These are phyloP conservation scores for Forsythia suspensa DNA, from an alignment of 257 asterid genomes.

Conservation along the genomic window DNA sequence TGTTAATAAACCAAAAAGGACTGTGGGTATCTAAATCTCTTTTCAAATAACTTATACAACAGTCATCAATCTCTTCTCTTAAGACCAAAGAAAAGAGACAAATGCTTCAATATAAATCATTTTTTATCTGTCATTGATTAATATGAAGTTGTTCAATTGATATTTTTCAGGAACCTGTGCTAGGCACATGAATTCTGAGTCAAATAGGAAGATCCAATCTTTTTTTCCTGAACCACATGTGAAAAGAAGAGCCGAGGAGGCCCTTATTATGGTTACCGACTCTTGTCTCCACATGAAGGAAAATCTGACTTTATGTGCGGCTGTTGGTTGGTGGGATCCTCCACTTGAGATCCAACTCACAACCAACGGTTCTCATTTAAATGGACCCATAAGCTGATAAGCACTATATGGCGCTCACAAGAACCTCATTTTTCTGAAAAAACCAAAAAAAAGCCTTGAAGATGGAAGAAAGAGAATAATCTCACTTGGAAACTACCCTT, in stretches of 20 bases:
- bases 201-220: constrained; percentile 22
- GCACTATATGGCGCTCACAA: constrained; percentile 5
- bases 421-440: constrained; percentile 26
- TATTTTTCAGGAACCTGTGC: constrained; percentile 5
- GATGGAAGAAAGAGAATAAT: constrained; percentile 2
- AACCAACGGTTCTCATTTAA: constrained; percentile 49
- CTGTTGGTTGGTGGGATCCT: constrained; percentile 28
- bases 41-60: background rate
- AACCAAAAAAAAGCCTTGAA: constrained; percentile 22
- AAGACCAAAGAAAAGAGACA: background rate
- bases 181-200: constrained; percentile 15
- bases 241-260: constrained; percentile 9
- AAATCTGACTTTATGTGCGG: constrained; percentile 29
- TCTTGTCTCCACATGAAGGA: constrained; percentile 34
- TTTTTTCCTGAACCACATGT: constrained; percentile 28
- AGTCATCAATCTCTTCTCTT: background rate
- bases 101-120: background rate
- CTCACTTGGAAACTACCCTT: constrained; percentile 18
- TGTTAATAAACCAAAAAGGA: background rate
- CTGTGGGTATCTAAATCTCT: background rate
- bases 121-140: background rate
- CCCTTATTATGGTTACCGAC: constrained; percentile 7
- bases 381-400: constrained; percentile 29
- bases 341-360: constrained; percentile 39
- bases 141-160: background rate